Conservation (phyloP, 805 yeast species). For the Ogataea siamensis region DNA sequence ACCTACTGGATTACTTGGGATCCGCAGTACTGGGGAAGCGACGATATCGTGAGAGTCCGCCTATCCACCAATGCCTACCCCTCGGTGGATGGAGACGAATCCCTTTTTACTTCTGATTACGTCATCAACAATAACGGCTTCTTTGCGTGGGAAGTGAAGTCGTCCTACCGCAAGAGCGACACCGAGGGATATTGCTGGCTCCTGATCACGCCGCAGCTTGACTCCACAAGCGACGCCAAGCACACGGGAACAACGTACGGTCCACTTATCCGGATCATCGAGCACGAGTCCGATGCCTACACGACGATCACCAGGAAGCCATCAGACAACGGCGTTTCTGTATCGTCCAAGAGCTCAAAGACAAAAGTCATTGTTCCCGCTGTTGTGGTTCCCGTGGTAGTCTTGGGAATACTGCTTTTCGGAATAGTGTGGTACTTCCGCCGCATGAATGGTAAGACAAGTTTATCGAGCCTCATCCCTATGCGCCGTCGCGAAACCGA, state of each 20-base stretch:
- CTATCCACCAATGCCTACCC: constrained; percentile 37
- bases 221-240: constrained; percentile 35
- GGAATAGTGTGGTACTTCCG: constrained; percentile 34
- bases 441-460: constrained; percentile 6
- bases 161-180: constrained; percentile 26
- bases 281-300: constrained; percentile 31
- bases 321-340: constrained; percentile 36
- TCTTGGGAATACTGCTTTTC: constrained; percentile 28
- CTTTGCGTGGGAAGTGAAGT: constrained; percentile 36
- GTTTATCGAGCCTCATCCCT: constrained; percentile 15
- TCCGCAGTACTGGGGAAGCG: constrained; percentile 41
- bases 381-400: constrained; percentile 42
- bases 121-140: constrained; percentile 40
- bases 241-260: constrained; percentile 40
- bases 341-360: constrained; percentile 16
- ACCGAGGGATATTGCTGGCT: constrained; percentile 38
- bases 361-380: constrained; percentile 41
- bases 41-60: constrained; percentile 36
- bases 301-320: constrained; percentile 37
- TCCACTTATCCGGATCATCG: constrained; percentile 39
- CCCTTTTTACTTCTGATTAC: constrained; percentile 35
- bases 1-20: constrained; percentile 43
- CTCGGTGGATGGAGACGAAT: constrained; percentile 32
- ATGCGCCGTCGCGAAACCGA: constrained; percentile 17
- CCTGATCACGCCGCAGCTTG: constrained; percentile 38